A percentile compares a stretch with the other conserved stretches of the same genome.
Evolutionary conservation across 2,329 filamentous ascomycete genomes (phyloP).

Genomic region (Alternaria burnsii): DNA sequence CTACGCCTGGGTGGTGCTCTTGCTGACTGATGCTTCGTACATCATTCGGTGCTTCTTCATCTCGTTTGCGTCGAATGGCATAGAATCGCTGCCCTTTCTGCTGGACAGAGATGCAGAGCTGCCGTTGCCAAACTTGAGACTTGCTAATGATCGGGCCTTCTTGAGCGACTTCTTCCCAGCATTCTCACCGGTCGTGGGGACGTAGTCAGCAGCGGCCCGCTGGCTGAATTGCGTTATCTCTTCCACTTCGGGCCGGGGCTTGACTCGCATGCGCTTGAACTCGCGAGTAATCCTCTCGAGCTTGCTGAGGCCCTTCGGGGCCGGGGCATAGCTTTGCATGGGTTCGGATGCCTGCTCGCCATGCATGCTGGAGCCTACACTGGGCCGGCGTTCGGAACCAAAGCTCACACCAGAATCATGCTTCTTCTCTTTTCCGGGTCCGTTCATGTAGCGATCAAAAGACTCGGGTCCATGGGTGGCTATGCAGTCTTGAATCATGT

Average conservation of each 20-base stretch:
- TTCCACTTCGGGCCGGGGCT: conserved; percentile 61
- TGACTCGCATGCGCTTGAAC: conserved; percentile 65
- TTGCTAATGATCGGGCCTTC: conserved; percentile 49
- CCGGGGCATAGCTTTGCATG: conserved; percentile 24
- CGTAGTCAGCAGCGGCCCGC: conserved; percentile 25
- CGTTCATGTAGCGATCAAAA: conserved; percentile 43
- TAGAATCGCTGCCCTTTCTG: conserved; percentile 45
- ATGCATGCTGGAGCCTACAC: conserved; percentile 35
- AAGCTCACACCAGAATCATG: conserved; percentile 72
- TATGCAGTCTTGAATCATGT: conserved; percentile 67
- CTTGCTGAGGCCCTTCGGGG: conserved; percentile 55
- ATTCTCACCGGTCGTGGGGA: conserved; percentile 29
- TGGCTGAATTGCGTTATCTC: conserved; percentile 53
- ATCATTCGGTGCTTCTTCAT: conserved; percentile 49
- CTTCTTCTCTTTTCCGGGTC: conserved; percentile 61
- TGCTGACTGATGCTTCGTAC: conserved; percentile 44
- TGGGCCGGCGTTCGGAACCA: conserved; percentile 49
- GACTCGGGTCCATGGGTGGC: conserved; percentile 54
- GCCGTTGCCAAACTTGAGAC: conserved; percentile 40
- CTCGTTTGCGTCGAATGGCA: conserved; percentile 46
- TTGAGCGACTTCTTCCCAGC: conserved; percentile 47
- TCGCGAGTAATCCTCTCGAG: conserved; percentile 68
- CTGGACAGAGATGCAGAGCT: conserved; percentile 44
- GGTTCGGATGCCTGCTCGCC: conserved; percentile 37
- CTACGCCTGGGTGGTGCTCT: conserved; percentile 15